Conservation (phyloP, 192 early-diverging fungal species). For the Coemansia erecta region DNA sequence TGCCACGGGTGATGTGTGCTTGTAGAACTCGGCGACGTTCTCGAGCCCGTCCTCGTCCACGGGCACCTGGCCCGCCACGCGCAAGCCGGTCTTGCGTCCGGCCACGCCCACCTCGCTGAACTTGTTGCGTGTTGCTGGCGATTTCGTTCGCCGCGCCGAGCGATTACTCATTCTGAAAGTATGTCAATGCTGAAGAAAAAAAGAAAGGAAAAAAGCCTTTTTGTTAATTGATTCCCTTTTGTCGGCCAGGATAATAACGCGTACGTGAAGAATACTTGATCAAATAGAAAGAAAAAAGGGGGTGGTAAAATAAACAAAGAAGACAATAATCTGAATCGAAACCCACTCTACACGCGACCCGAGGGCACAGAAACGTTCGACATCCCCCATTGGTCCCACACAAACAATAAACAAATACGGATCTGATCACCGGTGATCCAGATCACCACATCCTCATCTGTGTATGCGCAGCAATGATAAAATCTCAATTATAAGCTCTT, state of each 20-base stretch:
- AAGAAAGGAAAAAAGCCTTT: slow-evolving; percentile 3
- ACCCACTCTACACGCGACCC: too few species aligned
- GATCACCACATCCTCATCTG: too few species aligned
- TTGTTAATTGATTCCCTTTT: neutral
- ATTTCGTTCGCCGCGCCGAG: slow-evolving; percentile 27
- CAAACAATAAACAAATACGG: slow-evolving; percentile 1
- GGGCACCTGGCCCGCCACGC: slow-evolving; percentile 30
- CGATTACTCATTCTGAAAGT: slow-evolving; percentile 25
- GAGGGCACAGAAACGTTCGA: neutral
- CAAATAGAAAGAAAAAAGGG: slow-evolving; percentile 8
- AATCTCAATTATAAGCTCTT: too few species aligned
- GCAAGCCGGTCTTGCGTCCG: slow-evolving; percentile 44
- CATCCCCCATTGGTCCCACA: too few species aligned
- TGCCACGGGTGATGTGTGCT: slow-evolving; percentile 37
- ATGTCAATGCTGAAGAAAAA: neutral
- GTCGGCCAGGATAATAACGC: neutral
- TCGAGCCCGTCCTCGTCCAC: slow-evolving; percentile 45
- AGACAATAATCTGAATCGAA: too few species aligned
- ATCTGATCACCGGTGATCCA: neutral
- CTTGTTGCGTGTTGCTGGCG: slow-evolving; percentile 35
- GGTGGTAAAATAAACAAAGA: neutral
- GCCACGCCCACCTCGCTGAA: slow-evolving; percentile 37
- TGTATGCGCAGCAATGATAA: too few species aligned
- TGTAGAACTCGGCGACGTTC: slow-evolving; percentile 49
- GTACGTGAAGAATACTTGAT: slow-evolving; percentile 6